These are phyloP conservation scores for Pseudocercospora eumusae DNA, from an alignment of 2,329 filamentous ascomycete genomes.

Conservation along the genomic window DNA sequence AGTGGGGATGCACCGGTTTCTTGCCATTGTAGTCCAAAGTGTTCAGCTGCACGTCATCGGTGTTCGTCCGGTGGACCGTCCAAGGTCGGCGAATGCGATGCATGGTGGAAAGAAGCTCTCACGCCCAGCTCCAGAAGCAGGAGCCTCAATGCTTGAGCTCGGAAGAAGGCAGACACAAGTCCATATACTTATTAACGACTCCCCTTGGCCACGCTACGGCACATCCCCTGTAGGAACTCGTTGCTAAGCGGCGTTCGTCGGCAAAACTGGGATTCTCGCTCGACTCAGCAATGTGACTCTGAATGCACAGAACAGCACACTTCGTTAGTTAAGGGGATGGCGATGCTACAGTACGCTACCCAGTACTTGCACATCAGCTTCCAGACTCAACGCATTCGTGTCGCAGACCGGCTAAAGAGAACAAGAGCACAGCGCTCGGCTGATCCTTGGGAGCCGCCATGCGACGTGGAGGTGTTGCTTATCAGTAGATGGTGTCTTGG, in stretches of 20 bases:
- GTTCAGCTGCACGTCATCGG: conserved; percentile 33
- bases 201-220: neutral
- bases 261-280: too few relatives aligned
- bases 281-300: too few relatives aligned
- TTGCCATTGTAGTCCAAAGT: conserved; percentile 27
- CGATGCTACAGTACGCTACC: conserved; percentile 1
- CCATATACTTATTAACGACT: conserved; percentile 1
- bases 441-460: neutral
- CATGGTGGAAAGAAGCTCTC: conserved; percentile 24
- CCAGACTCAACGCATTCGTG: neutral
- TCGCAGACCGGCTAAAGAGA: neutral
- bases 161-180: neutral
- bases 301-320: too few relatives aligned
- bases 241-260: too few relatives aligned
- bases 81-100: conserved; percentile 33
- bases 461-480: neutral
- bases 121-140: neutral
- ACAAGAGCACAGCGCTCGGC: neutral
- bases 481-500: neutral
- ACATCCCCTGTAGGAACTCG: too few relatives aligned
- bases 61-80: conserved; percentile 31
- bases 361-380: neutral
- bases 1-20: neutral
- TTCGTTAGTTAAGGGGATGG: too few relatives aligned
- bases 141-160: neutral